Percentiles rank a stretch among this genome's conserved stretches.
These are phyloP conservation scores for Aspergillus taichungensis DNA, from an alignment of 495 filamentous ascomycete genomes.

Conservation along the genomic window DNA sequence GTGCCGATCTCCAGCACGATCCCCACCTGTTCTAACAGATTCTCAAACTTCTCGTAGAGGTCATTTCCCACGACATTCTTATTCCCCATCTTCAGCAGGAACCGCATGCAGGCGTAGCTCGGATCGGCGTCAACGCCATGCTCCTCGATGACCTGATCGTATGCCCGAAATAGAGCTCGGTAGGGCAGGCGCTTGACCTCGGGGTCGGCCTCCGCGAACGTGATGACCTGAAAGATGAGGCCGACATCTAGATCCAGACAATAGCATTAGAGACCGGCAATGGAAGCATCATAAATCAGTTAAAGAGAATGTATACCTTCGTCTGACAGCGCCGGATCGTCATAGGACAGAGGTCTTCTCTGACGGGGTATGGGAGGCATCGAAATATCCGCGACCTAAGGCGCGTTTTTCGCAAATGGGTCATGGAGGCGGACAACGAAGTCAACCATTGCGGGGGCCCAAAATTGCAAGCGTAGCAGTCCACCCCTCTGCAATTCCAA, in stretches of 20 bases:
- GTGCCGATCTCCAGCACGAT: conserved; percentile 56
- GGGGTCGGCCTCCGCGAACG: conserved; percentile 55
- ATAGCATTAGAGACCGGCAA: conserved; percentile 1
- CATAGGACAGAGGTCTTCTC: conserved; percentile 41
- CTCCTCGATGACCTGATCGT: conserved; percentile 60
- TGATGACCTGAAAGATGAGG: conserved; percentile 68
- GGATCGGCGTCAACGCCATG: conserved; percentile 61
- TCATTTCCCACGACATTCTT: conserved; percentile 34
- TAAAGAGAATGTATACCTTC: conserved; percentile 38
- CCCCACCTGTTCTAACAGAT: conserved; percentile 52
- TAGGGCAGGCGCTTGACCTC: conserved; percentile 59
- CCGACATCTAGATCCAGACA: conserved; percentile 53
- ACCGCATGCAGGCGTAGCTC: conserved; percentile 64
- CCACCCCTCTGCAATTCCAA: conserved; percentile 3
- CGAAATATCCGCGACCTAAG: conserved; percentile 45
- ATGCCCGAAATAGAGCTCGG: conserved; percentile 71
- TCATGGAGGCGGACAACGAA: conserved; percentile 41
- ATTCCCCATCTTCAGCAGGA: conserved; percentile 74
- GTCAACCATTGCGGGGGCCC: conserved; percentile 35
- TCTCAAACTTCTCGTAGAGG: conserved; percentile 59
- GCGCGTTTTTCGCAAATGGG: conserved; percentile 43
- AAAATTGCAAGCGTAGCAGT: conserved; percentile 6
- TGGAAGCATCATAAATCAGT: background rate
- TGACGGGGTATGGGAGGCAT: conserved; percentile 49
- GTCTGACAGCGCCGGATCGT: conserved; percentile 48